A percentile compares a stretch with the other conserved stretches of the same genome.
phyloP scores from a whole-genome alignment of 2,329 filamentous ascomycete species.

The Sclerotinia glacialis region DNA sequence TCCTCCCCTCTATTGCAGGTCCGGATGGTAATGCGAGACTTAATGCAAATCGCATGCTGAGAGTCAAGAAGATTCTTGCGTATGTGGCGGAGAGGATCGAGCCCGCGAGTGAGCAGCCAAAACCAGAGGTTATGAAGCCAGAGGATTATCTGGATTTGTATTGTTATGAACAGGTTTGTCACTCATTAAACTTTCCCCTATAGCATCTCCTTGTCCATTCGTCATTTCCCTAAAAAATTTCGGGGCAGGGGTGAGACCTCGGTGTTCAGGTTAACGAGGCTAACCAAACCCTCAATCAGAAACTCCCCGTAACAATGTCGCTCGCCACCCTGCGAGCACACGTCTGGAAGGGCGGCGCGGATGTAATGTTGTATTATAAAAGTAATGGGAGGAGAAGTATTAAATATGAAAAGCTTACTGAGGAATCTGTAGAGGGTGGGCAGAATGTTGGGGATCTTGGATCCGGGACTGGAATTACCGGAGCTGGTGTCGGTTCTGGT shows the following conservation, averaged over 20 bases:
- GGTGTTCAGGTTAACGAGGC: background rate
- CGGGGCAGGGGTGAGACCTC: background rate
- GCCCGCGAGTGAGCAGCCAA: conserved; percentile 56
- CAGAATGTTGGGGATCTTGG: background rate
- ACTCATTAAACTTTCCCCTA: conserved; percentile 10
- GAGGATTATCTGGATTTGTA: conserved; percentile 95
- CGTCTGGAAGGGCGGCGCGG: conserved; percentile 92
- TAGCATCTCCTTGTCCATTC: background rate
- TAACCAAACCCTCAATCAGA: conserved; percentile 28
- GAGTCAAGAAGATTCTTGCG: conserved; percentile 88
- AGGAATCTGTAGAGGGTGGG: background rate
- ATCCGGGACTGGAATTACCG: background rate
- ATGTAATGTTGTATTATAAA: conserved; percentile 88
- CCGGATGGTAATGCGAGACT: conserved; percentile 81
- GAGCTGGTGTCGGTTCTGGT: background rate
- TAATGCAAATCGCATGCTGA: conserved; percentile 95
- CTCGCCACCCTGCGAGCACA: conserved; percentile 90
- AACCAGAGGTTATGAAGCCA: conserved; percentile 63
- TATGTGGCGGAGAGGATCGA: conserved; percentile 95
- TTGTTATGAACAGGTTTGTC: conserved; percentile 81
- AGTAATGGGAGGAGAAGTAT: conserved; percentile 66
- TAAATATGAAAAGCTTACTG: conserved; percentile 24
- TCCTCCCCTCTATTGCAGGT: conserved; percentile 70
- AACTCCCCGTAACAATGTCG: conserved; percentile 77
- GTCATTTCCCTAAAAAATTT: background rate